phyloP scores from a whole-genome alignment of 2,329 filamentous ascomycete species.

The Mycocentrospora acerina region DNA sequence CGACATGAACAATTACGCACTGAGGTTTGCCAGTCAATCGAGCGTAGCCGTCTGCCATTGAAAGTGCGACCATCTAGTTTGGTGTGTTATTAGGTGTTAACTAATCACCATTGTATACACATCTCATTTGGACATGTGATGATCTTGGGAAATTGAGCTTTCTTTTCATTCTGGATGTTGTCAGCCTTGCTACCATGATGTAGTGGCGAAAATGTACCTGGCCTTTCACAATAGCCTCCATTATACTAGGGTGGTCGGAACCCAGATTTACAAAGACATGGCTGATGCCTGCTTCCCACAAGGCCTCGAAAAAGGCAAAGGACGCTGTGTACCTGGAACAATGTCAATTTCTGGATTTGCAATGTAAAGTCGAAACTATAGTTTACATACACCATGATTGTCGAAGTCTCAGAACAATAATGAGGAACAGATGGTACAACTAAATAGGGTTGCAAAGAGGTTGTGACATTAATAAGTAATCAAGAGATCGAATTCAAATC shows the following conservation, averaged over 20 bases:
- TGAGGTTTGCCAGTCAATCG: constrained; percentile 68
- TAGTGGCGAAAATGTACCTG: too few species aligned
- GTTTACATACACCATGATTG: constrained; percentile 22
- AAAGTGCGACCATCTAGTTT: constrained; percentile 75
- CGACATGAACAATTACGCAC: constrained; percentile 77
- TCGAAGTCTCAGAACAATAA: background rate
- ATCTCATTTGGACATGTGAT: constrained; percentile 82
- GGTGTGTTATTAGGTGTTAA: background rate
- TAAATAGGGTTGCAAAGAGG: background rate
- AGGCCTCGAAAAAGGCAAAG: constrained; percentile 78
- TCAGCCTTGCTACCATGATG: too few species aligned
- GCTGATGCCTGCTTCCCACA: constrained; percentile 61
- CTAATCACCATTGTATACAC: constrained; percentile 12
- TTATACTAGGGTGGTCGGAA: constrained; percentile 73
- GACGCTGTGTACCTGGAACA: constrained; percentile 67
- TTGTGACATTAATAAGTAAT: too few species aligned
- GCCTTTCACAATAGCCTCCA: constrained; percentile 78
- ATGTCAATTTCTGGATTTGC: background rate
- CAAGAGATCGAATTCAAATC: too few species aligned
- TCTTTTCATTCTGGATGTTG: constrained; percentile 54
- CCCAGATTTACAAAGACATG: constrained; percentile 66
- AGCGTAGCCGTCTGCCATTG: constrained; percentile 81
- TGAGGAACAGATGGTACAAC: background rate
- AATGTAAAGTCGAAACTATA: background rate
- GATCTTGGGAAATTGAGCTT: constrained; percentile 67